These are phyloP conservation scores for Senecio squalidus DNA, from an alignment of 140 eudicot genomes.

Conservation along the genomic window DNA sequence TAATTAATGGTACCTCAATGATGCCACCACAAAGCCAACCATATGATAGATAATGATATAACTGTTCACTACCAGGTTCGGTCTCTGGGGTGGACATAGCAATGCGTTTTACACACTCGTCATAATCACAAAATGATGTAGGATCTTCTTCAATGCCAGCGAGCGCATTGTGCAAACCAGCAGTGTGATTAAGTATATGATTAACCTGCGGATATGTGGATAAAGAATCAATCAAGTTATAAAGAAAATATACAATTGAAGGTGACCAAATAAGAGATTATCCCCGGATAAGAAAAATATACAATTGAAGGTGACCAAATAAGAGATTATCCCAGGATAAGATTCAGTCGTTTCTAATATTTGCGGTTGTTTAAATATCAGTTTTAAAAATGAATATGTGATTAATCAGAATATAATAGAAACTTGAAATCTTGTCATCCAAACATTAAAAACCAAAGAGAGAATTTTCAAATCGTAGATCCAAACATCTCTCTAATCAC, in stretches of 20 bases:
- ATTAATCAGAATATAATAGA: no score
- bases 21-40: slow-evolving; percentile 97
- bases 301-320: no score
- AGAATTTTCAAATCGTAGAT: not conserved
- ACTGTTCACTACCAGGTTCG: slow-evolving; percentile 71
- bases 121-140: slow-evolving; percentile 52
- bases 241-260: not conserved
- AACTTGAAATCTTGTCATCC: no score
- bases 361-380: no score
- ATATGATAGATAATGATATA: slow-evolving; percentile 76
- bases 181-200: slow-evolving; percentile 88
- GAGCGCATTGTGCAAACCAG: slow-evolving; percentile 86
- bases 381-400: no score
- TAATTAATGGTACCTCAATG: slow-evolving; percentile 62
- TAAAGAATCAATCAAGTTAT: slow-evolving; percentile 10
- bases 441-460: no score
- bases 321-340: no score
- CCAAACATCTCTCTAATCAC: not conserved
- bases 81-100: slow-evolving; percentile 59
- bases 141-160: slow-evolving; percentile 58
- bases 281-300: no score
- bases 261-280: no score
- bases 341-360: no score
- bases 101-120: slow-evolving; percentile 64
- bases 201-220: slow-evolving; percentile 45